phyloP scores from a whole-genome alignment of 2,329 filamentous ascomycete genomes.

The Daldinia eschscholtzii region DNA sequence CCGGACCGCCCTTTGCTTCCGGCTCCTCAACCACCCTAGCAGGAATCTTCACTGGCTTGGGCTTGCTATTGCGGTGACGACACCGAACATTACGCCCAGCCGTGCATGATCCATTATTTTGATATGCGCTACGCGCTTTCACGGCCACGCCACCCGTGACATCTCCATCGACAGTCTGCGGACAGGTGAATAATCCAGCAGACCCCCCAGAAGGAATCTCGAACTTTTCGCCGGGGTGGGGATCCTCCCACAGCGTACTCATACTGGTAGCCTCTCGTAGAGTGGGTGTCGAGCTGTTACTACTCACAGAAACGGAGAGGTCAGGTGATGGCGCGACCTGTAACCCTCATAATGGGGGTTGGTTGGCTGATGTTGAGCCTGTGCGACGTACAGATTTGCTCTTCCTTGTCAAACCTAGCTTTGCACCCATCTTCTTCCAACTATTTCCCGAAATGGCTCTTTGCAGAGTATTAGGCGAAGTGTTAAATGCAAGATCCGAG shows the following conservation, averaged over 20 bases:
- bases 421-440: conserved; percentile 75
- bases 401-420: conserved; percentile 70
- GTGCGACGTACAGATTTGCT: conserved; percentile 60
- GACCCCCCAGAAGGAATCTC: conserved; percentile 49
- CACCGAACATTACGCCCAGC: conserved; percentile 45
- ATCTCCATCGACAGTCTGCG: conserved; percentile 49
- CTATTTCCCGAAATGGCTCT: conserved; percentile 68
- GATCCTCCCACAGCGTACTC: conserved; percentile 57
- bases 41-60: conserved; percentile 53
- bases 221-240: conserved; percentile 61
- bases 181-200: conserved; percentile 43
- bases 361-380: conserved; percentile 59
- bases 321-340: conserved; percentile 67
- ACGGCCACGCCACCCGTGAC: conserved; percentile 62
- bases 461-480: conserved; percentile 66
- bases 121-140: conserved; percentile 56
- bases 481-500: conserved; percentile 66
- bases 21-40: conserved; percentile 46
- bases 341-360: conserved; percentile 66
- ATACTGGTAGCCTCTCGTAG: conserved; percentile 42
- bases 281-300: conserved; percentile 43
- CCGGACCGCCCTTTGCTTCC: conserved; percentile 42
- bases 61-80: conserved; percentile 46
- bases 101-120: conserved; percentile 41
- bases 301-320: conserved; percentile 52